These are phyloP conservation scores for Naematelia aurantialba DNA, from an alignment of 768 basidiomycete species.

Conservation along the genomic window DNA sequence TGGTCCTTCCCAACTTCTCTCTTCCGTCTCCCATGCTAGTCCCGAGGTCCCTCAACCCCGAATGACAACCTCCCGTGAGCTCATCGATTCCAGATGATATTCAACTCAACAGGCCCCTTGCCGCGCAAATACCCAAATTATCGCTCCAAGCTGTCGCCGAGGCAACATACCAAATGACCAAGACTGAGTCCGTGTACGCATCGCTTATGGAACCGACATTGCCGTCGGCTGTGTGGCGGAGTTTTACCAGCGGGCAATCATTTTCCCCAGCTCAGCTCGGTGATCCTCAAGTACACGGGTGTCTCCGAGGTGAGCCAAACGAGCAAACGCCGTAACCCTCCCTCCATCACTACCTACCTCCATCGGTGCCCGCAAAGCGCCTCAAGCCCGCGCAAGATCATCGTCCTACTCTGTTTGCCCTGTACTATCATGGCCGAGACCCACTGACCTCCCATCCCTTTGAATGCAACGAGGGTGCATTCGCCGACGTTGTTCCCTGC, in stretches of 20 bases:
- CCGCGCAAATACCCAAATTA: neutral
- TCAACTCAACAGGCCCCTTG: slow-evolving; percentile 11
- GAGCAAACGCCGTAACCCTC: no score
- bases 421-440: no score
- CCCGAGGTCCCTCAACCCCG: no score
- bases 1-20: no score
- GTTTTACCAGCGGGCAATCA: slow-evolving; percentile 8
- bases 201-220: slow-evolving; percentile 14
- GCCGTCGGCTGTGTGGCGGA: slow-evolving; percentile 1
- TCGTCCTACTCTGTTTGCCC: no score
- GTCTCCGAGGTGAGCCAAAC: slow-evolving; percentile 9
- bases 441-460: no score
- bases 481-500: slow-evolving; percentile 15
- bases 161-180: neutral
- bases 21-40: neutral
- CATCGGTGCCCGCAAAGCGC: no score
- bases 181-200: slow-evolving; percentile 7
- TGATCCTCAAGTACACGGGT: slow-evolving; percentile 9
- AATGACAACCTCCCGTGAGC: no score
- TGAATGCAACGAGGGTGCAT: slow-evolving; percentile 17
- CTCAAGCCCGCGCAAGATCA: no score
- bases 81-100: slow-evolving; percentile 3
- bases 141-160: neutral
- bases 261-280: neutral
- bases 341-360: no score